Percentiles rank a stretch among this genome's conserved stretches.
These are phyloP conservation scores for Laetiporus sulphureus DNA, from an alignment of 1,284 basidiomycete species.

Conservation along the genomic window DNA sequence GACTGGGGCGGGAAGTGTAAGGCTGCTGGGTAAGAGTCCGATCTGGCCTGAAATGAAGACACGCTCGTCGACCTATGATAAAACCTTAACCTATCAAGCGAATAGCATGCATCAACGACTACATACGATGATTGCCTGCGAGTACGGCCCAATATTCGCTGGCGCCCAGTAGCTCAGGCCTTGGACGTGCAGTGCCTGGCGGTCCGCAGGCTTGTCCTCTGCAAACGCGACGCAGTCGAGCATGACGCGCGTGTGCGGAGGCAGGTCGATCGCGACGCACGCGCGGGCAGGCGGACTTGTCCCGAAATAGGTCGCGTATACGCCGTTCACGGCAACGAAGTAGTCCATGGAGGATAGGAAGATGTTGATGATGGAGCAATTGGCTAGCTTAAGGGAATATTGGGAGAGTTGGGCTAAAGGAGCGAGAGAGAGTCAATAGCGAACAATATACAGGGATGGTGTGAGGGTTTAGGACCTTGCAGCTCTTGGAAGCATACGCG, in stretches of 20 bases:
- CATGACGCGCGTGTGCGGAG: conserved; percentile 46
- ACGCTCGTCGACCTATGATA: conserved; percentile 64
- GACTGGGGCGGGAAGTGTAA: conserved; percentile 59
- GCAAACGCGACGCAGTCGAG: conserved; percentile 75
- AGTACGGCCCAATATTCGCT: conserved; percentile 98
- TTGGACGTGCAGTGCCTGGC: conserved; percentile 89
- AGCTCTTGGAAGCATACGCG: conserved; percentile 51
- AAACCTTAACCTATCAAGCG: no score
- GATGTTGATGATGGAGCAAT: conserved; percentile 78
- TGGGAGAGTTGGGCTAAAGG: no score
- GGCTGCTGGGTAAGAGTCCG: conserved; percentile 72
- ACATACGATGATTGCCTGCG: conserved; percentile 81
- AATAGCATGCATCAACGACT: no score
- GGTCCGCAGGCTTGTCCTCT: conserved; percentile 31
- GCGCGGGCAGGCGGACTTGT: conserved; percentile 90
- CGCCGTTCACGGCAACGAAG: conserved; percentile 70
- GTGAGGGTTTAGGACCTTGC: conserved; percentile 41
- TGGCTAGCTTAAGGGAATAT: conserved; percentile 44
- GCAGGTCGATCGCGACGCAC: conserved; percentile 78
- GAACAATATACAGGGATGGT: no score
- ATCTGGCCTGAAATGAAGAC: conserved; percentile 95
- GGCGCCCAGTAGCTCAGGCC: conserved; percentile 97
- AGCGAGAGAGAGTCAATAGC: no score
- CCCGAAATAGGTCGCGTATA: conserved; percentile 82
- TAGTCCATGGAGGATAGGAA: conserved; percentile 77